Evolutionary conservation across 2,329 filamentous ascomycete genomes (phyloP).

Genomic region (Incumbomyces delicatus): DNA sequence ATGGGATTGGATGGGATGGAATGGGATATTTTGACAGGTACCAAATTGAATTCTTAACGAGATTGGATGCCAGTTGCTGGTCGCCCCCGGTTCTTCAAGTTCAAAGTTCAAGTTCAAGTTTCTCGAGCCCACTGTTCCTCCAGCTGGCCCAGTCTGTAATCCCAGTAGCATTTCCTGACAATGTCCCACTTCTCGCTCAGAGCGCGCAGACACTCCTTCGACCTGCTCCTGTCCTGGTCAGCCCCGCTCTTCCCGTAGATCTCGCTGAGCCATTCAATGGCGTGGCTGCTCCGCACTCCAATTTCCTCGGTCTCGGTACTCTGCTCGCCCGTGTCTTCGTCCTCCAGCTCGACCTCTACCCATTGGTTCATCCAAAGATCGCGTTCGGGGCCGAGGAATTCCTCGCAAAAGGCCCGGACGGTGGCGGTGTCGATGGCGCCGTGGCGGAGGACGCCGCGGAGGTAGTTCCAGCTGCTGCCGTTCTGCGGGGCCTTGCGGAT

Average conservation of each 20-base stretch:
- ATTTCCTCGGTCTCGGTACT: conserved; percentile 12
- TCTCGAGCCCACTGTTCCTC: not conserved
- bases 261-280: conserved; percentile 43
- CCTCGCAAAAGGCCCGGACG: conserved; percentile 44
- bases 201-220: conserved; percentile 59
- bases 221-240: conserved; percentile 43
- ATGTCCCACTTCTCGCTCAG: conserved; percentile 83
- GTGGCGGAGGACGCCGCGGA: conserved; percentile 64
- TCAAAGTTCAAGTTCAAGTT: no score
- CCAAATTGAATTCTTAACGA: no score
- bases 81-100: no score
- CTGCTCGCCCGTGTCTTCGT: conserved; percentile 7
- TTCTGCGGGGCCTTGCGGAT: conserved; percentile 81
- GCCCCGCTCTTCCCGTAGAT: conserved; percentile 34
- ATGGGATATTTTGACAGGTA: no score
- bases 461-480: conserved; percentile 87
- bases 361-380: conserved; percentile 32
- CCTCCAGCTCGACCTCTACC: conserved; percentile 22
- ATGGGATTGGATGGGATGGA: no score
- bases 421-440: conserved; percentile 43
- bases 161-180: conserved; percentile 86
- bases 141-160: conserved; percentile 34
- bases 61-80: no score
- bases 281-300: conserved; percentile 50
- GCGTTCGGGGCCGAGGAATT: conserved; percentile 39